Evolutionary conservation across 2,329 filamentous ascomycete genomes (phyloP).

Genomic region (Aspergillus quadrilineatus): DNA sequence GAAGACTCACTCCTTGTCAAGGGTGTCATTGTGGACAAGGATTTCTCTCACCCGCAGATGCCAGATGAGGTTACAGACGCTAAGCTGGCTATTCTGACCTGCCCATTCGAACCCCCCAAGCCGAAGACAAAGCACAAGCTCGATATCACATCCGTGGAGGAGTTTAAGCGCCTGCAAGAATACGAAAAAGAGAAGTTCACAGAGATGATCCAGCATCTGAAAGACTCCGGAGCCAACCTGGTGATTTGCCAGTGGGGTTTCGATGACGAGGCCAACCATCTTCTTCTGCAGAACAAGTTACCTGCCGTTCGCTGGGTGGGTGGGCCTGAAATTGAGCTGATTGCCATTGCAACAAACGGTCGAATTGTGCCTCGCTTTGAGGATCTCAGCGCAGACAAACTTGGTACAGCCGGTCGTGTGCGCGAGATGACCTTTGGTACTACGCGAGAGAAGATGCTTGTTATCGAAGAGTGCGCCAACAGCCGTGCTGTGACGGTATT

Average conservation of each 20-base stretch:
- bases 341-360: slow-evolving; percentile 97
- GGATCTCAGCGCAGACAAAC: slow-evolving; percentile 85
- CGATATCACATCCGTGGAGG: slow-evolving; percentile 93
- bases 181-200: slow-evolving; percentile 96
- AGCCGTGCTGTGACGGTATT: slow-evolving; percentile 95
- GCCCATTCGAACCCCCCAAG: slow-evolving; percentile 97
- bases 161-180: slow-evolving; percentile 95
- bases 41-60: slow-evolving; percentile 99
- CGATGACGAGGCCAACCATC: slow-evolving; percentile 97
- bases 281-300: slow-evolving; percentile 91
- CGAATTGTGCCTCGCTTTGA: slow-evolving; percentile 97
- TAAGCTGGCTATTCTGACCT: slow-evolving; percentile 96
- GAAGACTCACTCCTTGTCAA: slow-evolving; percentile 95
- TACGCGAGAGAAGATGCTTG: slow-evolving; percentile 97
- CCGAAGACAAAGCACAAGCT: slow-evolving; percentile 99
- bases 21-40: slow-evolving; percentile 98
- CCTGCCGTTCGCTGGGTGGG: slow-evolving; percentile 98
- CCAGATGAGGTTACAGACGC: slow-evolving; percentile 91
- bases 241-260: slow-evolving; percentile 99
- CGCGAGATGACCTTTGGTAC: slow-evolving; percentile 96
- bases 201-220: slow-evolving; percentile 98
- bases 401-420: slow-evolving; percentile 85
- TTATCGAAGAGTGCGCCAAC: slow-evolving; percentile 99
- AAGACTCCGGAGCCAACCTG: slow-evolving; percentile 93
- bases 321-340: slow-evolving; percentile 95